Evolutionary conservation across 306 rosid genomes (phyloP).

Genomic region (Pterocarpus santalinus): DNA sequence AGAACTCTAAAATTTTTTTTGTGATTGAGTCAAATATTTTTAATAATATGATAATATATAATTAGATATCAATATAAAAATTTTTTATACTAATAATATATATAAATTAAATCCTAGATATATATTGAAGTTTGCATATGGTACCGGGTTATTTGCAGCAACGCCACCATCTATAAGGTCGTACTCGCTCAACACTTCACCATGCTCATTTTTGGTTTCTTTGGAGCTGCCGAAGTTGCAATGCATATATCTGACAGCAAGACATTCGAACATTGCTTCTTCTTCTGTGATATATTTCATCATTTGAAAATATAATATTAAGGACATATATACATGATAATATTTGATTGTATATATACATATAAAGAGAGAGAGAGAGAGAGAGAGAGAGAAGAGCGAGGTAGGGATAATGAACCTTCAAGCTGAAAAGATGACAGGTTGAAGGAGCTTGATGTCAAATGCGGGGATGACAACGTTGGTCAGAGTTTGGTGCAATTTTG

Average conservation of each 20-base stretch:
- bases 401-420: constrained; percentile 50
- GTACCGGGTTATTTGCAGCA: constrained; percentile 83
- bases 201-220: constrained; percentile 42
- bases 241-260: constrained; percentile 68
- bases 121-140: too few species aligned
- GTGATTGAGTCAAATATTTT: too few species aligned
- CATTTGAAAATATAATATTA: background rate
- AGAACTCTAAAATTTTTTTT: too few species aligned
- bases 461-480: constrained; percentile 65
- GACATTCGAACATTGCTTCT: constrained; percentile 44
- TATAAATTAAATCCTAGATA: too few species aligned
- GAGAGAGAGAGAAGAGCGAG: background rate
- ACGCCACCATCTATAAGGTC: constrained; percentile 77
- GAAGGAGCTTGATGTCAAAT: constrained; percentile 63
- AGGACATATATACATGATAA: too few species aligned
- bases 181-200: constrained; percentile 46
- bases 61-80: too few species aligned
- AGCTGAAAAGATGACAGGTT: constrained; percentile 69
- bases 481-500: constrained; percentile 48
- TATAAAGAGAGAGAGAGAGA: too few species aligned
- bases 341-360: too few species aligned
- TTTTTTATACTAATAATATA: too few species aligned
- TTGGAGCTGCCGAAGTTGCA: constrained; percentile 82
- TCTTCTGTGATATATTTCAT: constrained; percentile 39
- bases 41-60: too few species aligned